Percentiles rank a stretch among this genome's conserved stretches.
phyloP scores from a whole-genome alignment of 257 asterid genomes.

The Vinca minor region DNA sequence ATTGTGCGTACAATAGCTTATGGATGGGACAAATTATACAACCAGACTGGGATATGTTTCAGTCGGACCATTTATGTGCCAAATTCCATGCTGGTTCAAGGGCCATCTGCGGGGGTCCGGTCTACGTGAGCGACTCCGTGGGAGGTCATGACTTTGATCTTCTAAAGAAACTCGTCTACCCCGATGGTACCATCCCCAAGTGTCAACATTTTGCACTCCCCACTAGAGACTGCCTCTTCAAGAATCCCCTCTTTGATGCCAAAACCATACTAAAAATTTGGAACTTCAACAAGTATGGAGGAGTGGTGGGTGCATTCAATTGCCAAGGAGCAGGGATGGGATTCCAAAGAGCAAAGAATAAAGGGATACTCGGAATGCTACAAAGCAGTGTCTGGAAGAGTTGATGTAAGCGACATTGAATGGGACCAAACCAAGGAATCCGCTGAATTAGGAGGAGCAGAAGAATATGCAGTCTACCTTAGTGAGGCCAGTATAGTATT shows the following conservation, averaged over 20 bases:
- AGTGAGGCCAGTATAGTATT: conserved; percentile 24
- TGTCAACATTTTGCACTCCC: conserved; percentile 75
- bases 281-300: conserved; percentile 81
- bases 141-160: conserved; percentile 68
- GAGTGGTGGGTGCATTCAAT: conserved; percentile 76
- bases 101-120: conserved; percentile 92
- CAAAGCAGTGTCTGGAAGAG: conserved; percentile 25
- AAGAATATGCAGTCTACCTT: conserved; percentile 22
- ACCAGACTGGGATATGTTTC: conserved; percentile 99
- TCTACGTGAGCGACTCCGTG: conserved; percentile 66
- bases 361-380: conserved; percentile 40
- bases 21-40: conserved; percentile 92
- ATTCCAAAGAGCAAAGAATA: conserved; percentile 59
- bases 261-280: conserved; percentile 79
- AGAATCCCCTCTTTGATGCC: conserved; percentile 75
- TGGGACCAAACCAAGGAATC: conserved; percentile 29
- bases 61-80: conserved; percentile 84
- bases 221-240: conserved; percentile 68
- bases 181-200: conserved; percentile 70
- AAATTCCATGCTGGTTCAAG: conserved; percentile 87
- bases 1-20: conserved; percentile 81
- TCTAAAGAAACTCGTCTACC: conserved; percentile 52
- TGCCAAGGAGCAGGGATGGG: conserved; percentile 99
- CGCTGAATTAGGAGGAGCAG: conserved; percentile 17
- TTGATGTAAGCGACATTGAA: conserved; percentile 52